A percentile compares a stretch with the other conserved stretches of the same genome.
These are phyloP conservation scores for Linum lewisii DNA, from an alignment of 345 rosid species.

Conservation along the genomic window DNA sequence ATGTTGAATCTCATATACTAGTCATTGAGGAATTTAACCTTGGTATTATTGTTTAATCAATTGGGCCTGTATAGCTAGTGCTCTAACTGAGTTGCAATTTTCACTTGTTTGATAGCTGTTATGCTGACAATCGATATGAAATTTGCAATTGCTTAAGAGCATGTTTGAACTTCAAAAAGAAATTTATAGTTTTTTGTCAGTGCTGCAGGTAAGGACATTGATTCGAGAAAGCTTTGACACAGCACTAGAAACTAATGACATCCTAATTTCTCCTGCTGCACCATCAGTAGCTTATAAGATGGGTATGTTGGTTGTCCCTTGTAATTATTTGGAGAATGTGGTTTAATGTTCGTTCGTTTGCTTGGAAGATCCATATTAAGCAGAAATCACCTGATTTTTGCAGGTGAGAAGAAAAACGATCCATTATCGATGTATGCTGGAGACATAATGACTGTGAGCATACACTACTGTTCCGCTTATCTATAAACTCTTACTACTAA, in stretches of 20 bases:
- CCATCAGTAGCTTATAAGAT: constrained; percentile 87
- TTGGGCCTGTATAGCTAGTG: too few relatives aligned
- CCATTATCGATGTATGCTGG: constrained; percentile 96
- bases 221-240: constrained; percentile 58
- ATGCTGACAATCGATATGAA: background rate
- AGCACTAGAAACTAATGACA: constrained; percentile 62
- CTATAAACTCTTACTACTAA: background rate
- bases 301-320: constrained; percentile 30
- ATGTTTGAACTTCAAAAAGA: constrained; percentile 15
- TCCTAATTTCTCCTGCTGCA: constrained; percentile 87
- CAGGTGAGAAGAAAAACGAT: constrained; percentile 84
- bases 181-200: constrained; percentile 16
- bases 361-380: background rate
- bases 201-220: constrained; percentile 67
- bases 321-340: background rate
- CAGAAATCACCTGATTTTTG: constrained; percentile 1
- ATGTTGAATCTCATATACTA: background rate
- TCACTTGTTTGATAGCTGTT: too few relatives aligned
- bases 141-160: background rate
- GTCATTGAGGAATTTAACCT: too few relatives aligned
- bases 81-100: too few relatives aligned
- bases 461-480: background rate
- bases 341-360: background rate
- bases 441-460: constrained; percentile 79
- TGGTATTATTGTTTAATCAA: too few relatives aligned